Conservation (phyloP, 176 grass and related monocot species). For the Musa troglodytarum region DNA sequence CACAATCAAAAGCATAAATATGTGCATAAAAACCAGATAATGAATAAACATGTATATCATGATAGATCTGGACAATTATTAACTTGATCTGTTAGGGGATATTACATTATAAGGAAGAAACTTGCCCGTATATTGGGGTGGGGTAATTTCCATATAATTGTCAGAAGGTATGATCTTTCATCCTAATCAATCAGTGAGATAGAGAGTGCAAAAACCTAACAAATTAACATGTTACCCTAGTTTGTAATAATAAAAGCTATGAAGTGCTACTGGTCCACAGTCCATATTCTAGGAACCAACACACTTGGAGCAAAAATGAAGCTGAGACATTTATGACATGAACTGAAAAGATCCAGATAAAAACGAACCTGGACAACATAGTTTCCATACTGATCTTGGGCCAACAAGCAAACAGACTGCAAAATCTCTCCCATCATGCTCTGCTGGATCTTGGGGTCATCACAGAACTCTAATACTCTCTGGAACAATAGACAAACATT, state of each 20-base stretch:
- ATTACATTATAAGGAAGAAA: background rate
- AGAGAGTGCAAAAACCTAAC: too few relatives aligned
- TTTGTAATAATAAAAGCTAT: background rate
- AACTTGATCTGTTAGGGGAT: background rate
- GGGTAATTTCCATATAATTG: background rate
- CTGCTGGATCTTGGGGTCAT: constrained; percentile 20
- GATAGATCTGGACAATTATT: too few relatives aligned
- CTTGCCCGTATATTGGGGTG: background rate
- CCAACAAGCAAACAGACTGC: constrained; percentile 16
- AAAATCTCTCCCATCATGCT: constrained; percentile 28
- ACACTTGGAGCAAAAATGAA: background rate
- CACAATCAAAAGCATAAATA: background rate
- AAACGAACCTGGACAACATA: constrained; percentile 41
- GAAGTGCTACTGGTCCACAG: background rate
- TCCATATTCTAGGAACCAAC: background rate
- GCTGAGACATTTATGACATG: background rate
- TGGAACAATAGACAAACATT: constrained; percentile 3
- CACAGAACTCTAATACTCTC: constrained; percentile 33
- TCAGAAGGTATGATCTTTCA: background rate
- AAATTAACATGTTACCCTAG: background rate
- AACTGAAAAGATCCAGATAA: background rate
- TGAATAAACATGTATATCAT: too few relatives aligned
- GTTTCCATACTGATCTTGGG: constrained; percentile 37
- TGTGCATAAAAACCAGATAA: background rate
- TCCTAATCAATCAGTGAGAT: too few relatives aligned